Evolutionary conservation across 306 rosid species (phyloP), one percentile per base, ranked within the genome.

Genomic region (Ammopiptanthus mongolicus): DNA sequence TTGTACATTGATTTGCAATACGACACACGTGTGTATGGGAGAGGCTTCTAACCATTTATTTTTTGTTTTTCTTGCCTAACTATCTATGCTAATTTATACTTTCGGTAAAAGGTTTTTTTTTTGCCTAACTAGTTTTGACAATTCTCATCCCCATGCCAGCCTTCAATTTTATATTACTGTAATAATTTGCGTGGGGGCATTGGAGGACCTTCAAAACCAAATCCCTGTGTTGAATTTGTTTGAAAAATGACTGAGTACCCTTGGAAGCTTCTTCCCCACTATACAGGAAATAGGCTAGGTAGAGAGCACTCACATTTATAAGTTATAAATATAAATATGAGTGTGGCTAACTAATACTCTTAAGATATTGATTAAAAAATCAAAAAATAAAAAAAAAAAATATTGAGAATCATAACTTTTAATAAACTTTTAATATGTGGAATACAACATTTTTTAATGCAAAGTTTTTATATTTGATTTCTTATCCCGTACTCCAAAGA

Each of bases 111-210:
- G 28, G 3, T 18, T 25, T 60, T 73, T 76, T 44, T 39, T 57
- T 58, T 62, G 78, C 86, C 72, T 69, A 47, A 63, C 75, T 69
- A 62, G 17, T 79, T 51, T 82, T 69, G 78, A 78, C 81, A 39
- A 61, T 47, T 25, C 66, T 15, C 36, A 19, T 56, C 17, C n/a
- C n/a, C n/a, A n/a, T n/a, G 10, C 47, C 62, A 23, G 28, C 68
- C 70, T 77, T 56, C 85, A 64, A 67, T 72, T 72, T 71, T 65
- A 42, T 61, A 65, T 57, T 47, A 46, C 70, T 58, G n/a, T n/a
- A n/a, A 69, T 69, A 72, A 55, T 71, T 71, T 37, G 59, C 6
- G 42, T 50, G 33, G 34, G 39, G 22, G 6, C 34, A 47, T 22
- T 13, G 19, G 41, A 68, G 53, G 33, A 60, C 41, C 19, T 4